Base-by-base conservation (phyloP, 2,329 filamentous ascomycete species). In the Monilinia laxa region DNA sequence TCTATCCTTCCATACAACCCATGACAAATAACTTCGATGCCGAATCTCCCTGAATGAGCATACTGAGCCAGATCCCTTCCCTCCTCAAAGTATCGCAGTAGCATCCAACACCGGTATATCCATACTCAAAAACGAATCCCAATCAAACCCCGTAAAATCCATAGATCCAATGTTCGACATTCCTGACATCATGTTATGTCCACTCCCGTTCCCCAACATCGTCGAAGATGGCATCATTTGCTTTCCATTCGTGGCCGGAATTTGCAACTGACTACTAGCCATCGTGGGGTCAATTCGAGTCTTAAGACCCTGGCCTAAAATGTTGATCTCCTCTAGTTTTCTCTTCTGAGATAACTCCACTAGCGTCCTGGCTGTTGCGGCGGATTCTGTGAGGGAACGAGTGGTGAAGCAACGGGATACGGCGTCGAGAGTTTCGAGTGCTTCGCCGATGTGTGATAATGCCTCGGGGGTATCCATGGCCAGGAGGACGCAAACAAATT, bases 401-500 rank as follows among this genome's bases (percentile, higher is more conserved):
- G 69, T 70, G 23, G 70, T 58, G 20, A 68, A 72, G 18, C 60
- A 53, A n/a, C 60, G 52, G 7, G 68, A 62, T 18, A 67, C 62
- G 10, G 64, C 68, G 16, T 72, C 69, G 18, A 73, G 65, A 28
- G 68, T 70, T n/a, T 71, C 68, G 38, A 73, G 42, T 1, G 71
- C 67, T 11, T 59, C 23, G 28, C 70, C 68, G 31, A 73, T 60
- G 63, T 71, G 66, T 3, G 60, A 56, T 12, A 73, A 51, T 35
- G 70, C 71, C 25, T 71, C 70, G 4, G 67, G 40, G 3, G 70
- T 72, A 16, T 58, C 66, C 16, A 73, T 63, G 23, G 67, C 67
- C 1, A 73, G 63, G 4, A 74, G 67, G 12, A 74, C 66, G 35
- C 71, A 72, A 11, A 72, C 58, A 35, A 69, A 66, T 31, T 73